Base-by-base conservation (phyloP, 2,329 filamentous ascomycete species). In the Helotiales sp. region DNA sequence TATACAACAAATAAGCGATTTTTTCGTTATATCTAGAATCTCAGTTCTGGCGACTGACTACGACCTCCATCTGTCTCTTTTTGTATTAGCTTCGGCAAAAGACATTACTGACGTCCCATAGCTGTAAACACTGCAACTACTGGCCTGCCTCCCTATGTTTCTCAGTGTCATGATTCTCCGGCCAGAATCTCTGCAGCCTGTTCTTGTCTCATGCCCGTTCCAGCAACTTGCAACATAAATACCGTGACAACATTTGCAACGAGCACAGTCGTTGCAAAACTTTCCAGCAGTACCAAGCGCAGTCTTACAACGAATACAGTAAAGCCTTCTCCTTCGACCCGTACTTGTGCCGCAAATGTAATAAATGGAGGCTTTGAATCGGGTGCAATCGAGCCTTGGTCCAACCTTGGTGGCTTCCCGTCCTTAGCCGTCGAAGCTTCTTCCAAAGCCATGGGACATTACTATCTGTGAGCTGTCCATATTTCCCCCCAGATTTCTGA, bases 291-390 rank as follows among this genome's bases (percentile, higher is more conserved):
- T 30, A n/a, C 30, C 27, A 34, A 27, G 8, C n/a, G n/a, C n/a
- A n/a, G n/a, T n/a, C n/a, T n/a, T n/a, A n/a, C n/a, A n/a, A n/a
- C n/a, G n/a, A n/a, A 15, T 52, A 33, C 5, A 52, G 30, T 49
- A 30, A 27, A 3, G 42, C 54, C 3, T 27, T 47, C 25, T 25
- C 29, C 47, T 12, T 5, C 34, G 1, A 3, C 34, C 29, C 13
- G 44, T n/a, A 44, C 54, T 3, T 44, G 27, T 36, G n/a, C 34
- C 3, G 13, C 54, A 27, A 30, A n/a, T 25, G 46, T 56, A 5
- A 13, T 44, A 1, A 56, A 56, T n/a, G 54, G 54, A 22, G 47
- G 36, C 15, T 56, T 51, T n/a, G 54, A 56, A 13, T 27, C 13
- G 8, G 46, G 54, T 10, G 12, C 27, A 3, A 40, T 56, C 22